These are phyloP conservation scores for Candida boidinii DNA, from an alignment of 805 yeast genomes.

Conservation along the genomic window DNA sequence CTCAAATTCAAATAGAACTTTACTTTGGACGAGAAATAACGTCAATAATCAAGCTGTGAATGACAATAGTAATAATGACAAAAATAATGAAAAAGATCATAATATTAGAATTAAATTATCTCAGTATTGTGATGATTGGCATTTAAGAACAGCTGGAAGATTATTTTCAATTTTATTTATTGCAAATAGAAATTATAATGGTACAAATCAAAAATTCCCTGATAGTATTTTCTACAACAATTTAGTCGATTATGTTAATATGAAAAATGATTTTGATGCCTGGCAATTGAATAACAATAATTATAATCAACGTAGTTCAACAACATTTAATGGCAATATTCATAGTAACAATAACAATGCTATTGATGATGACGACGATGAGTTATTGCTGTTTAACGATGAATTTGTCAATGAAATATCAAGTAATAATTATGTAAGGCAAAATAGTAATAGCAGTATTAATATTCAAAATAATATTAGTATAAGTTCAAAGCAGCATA, in stretches of 20 bases:
- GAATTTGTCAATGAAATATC: not conserved
- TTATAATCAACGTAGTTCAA: slow-evolving; percentile 8
- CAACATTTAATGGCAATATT: no score
- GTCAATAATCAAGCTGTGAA: slow-evolving; percentile 4
- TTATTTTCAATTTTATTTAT: slow-evolving; percentile 45
- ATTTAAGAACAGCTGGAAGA: slow-evolving; percentile 56
- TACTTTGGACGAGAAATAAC: slow-evolving; percentile 9
- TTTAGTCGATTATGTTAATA: slow-evolving; percentile 70
- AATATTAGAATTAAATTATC: slow-evolving; percentile 35
- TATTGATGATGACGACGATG: no score
- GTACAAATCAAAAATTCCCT: slow-evolving; percentile 22
- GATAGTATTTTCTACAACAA: slow-evolving; percentile 62
- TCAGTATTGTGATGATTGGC: slow-evolving; percentile 79
- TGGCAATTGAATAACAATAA: slow-evolving; percentile 53
- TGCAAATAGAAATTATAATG: slow-evolving; percentile 38
- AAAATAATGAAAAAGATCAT: slow-evolving; percentile 8
- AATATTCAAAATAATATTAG: slow-evolving; percentile 4
- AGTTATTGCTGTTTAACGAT: no score
- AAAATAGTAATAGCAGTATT: no score
- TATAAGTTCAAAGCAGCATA: no score
- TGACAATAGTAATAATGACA: slow-evolving; percentile 9
- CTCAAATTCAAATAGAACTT: slow-evolving; percentile 1
- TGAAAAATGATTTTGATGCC: slow-evolving; percentile 70
- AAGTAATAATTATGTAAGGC: not conserved
- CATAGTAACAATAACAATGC: no score